A percentile compares a stretch with the other conserved stretches of the same genome.
Evolutionary conservation across 2,329 filamentous ascomycete genomes (phyloP).

Genomic region (Hirsutella rhossiliensis): DNA sequence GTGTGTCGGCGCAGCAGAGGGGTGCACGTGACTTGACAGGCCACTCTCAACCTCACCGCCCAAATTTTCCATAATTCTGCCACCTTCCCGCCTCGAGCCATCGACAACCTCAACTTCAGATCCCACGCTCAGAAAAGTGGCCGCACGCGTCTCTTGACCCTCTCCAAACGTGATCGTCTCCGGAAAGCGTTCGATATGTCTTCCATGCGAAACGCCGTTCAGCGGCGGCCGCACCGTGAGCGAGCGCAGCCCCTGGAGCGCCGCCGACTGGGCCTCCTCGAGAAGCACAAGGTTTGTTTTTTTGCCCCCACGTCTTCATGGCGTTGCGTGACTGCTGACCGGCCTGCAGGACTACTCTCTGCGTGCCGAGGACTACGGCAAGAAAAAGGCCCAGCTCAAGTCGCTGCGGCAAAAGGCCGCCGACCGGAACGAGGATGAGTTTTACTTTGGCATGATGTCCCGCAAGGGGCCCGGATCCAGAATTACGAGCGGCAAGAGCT

Average conservation of each 20-base stretch:
- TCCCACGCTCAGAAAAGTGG: background rate
- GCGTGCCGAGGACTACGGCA: constrained; percentile 53
- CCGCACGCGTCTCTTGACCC: background rate
- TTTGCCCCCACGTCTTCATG: constrained; percentile 2
- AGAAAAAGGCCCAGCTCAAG: constrained; percentile 50
- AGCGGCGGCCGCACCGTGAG: constrained; percentile 79
- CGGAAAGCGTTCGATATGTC: constrained; percentile 27
- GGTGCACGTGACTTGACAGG: too few relatives aligned
- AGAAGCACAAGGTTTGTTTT: constrained; percentile 74
- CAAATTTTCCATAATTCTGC: background rate
- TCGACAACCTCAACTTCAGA: background rate
- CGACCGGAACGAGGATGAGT: constrained; percentile 60
- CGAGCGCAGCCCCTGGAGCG: constrained; percentile 78
- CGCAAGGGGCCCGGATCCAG: constrained; percentile 41
- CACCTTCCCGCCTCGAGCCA: background rate
- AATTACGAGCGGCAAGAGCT: constrained; percentile 35
- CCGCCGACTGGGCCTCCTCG: constrained; percentile 77
- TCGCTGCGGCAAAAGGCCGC: constrained; percentile 47
- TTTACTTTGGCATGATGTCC: constrained; percentile 59
- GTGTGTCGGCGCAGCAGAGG: too few relatives aligned
- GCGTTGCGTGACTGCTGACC: constrained; percentile 1
- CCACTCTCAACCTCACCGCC: background rate
- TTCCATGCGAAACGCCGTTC: constrained; percentile 52
- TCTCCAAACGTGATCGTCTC: background rate
- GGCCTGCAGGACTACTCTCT: constrained; percentile 45